Percentiles rank a stretch among this genome's conserved stretches.
Evolutionary conservation across 306 rosid genomes (phyloP).

Genomic region (Malus orientalis): DNA sequence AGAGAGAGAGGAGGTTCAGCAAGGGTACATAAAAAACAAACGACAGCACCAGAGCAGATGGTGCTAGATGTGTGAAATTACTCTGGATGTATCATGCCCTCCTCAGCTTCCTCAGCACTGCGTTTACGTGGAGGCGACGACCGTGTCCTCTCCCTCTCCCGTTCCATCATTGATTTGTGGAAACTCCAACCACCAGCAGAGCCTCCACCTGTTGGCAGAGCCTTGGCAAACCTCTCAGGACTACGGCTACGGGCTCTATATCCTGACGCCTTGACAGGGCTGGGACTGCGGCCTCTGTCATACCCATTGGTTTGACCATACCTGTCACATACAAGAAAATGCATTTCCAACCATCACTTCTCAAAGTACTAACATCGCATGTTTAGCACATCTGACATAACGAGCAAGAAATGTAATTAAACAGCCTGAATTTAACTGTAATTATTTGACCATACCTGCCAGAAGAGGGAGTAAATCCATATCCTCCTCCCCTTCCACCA

Average conservation of each 20-base stretch:
- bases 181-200: constrained; percentile 44
- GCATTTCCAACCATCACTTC: constrained; percentile 7
- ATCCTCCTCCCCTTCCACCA: constrained; percentile 48
- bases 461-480: constrained; percentile 39
- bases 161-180: constrained; percentile 66
- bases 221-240: constrained; percentile 42
- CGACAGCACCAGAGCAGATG: not conserved
- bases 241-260: constrained; percentile 57
- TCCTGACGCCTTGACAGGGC: constrained; percentile 54
- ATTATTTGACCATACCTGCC: constrained; percentile 42
- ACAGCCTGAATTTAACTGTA: not conserved
- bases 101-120: constrained; percentile 56
- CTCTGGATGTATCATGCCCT: constrained; percentile 58
- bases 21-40: constrained; percentile 1
- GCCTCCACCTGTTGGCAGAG: constrained; percentile 19
- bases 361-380: not conserved
- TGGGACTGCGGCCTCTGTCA: constrained; percentile 54
- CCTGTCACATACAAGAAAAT: constrained; percentile 32
- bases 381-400: not conserved
- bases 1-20: not conserved
- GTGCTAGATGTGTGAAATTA: not conserved
- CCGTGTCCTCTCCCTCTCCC: not conserved
- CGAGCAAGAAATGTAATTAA: not conserved
- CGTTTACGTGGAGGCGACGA: constrained; percentile 13
- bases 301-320: constrained; percentile 25